phyloP scores from a whole-genome alignment of 2,329 filamentous ascomycete species.

The Cryphonectria nitschkei region DNA sequence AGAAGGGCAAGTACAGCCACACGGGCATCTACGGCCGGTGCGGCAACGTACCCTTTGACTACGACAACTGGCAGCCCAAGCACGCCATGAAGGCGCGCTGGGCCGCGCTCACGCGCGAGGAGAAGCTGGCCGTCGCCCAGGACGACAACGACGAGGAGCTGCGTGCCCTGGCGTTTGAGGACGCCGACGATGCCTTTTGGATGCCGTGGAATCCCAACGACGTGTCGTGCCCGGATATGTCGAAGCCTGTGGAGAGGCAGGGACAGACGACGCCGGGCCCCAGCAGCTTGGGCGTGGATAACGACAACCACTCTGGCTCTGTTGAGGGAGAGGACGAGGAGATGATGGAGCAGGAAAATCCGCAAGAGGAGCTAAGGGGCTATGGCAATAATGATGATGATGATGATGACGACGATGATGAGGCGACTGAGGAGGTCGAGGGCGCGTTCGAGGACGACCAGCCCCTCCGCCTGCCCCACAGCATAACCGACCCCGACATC shows the following conservation, averaged over 20 bases:
- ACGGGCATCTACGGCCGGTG: constrained; percentile 28
- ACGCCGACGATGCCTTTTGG: constrained; percentile 23
- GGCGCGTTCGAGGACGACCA: not conserved
- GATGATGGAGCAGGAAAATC: not conserved
- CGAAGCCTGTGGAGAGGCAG: not conserved
- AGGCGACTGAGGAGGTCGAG: not conserved
- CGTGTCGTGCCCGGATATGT: not conserved
- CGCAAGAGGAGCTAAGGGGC: not conserved
- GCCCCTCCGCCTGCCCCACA: constrained; percentile 11
- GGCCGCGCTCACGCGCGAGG: constrained; percentile 40
- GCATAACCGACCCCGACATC: constrained; percentile 7
- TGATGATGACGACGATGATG: not conserved
- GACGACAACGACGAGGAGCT: constrained; percentile 36
- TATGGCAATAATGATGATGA: not conserved
- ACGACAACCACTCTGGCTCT: not conserved
- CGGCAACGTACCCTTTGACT: constrained; percentile 40
- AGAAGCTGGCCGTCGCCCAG: constrained; percentile 44
- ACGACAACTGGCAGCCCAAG: constrained; percentile 47
- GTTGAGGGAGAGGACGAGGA: not conserved
- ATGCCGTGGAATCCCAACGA: constrained; percentile 11
- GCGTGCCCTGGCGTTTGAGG: constrained; percentile 29
- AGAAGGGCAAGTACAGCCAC: constrained; percentile 13
- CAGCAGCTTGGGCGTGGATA: not conserved
- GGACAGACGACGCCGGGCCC: not conserved
- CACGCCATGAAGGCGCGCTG: constrained; percentile 52